Percentiles rank a stretch among this genome's conserved stretches.
phyloP scores from a whole-genome alignment of 2,329 filamentous ascomycete genomes.

The Neonectria magnoliae region DNA sequence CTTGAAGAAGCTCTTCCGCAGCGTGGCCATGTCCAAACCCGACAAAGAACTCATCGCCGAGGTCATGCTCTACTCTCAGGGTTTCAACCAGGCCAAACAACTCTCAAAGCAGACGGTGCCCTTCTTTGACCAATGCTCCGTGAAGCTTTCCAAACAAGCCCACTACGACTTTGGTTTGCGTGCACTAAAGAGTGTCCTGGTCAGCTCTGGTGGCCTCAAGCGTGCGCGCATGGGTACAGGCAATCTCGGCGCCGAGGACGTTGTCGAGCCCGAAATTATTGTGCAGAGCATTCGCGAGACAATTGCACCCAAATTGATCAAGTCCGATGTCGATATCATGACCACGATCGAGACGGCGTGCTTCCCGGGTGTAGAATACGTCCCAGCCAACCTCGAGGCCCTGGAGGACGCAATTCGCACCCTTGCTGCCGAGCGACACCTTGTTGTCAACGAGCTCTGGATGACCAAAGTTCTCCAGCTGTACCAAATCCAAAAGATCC shows the following conservation, averaged over 20 bases:
- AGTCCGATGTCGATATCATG: slow-evolving; percentile 90
- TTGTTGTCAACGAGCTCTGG: slow-evolving; percentile 94
- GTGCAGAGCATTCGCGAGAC: slow-evolving; percentile 98
- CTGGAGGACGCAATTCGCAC: slow-evolving; percentile 84
- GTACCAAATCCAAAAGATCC: slow-evolving; percentile 97
- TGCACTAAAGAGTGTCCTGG: slow-evolving; percentile 97
- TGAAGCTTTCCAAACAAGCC: slow-evolving; percentile 88
- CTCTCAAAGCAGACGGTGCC: slow-evolving; percentile 96
- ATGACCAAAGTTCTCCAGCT: slow-evolving; percentile 97
- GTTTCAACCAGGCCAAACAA: slow-evolving; percentile 95
- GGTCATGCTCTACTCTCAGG: slow-evolving; percentile 99
- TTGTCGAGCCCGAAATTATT: slow-evolving; percentile 95
- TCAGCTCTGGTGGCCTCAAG: slow-evolving; percentile 97
- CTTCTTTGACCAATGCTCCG: slow-evolving; percentile 93
- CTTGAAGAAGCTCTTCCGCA: slow-evolving; percentile 98
- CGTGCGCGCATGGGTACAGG: slow-evolving; percentile 76
- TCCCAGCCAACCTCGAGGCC: slow-evolving; percentile 84
- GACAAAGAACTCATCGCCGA: slow-evolving; percentile 99
- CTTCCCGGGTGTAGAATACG: slow-evolving; percentile 93
- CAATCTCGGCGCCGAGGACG: slow-evolving; percentile 70
- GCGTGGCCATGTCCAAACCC: slow-evolving; percentile 99
- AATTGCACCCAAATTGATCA: slow-evolving; percentile 96
- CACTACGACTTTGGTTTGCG: slow-evolving; percentile 99
- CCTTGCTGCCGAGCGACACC: slow-evolving; percentile 84
- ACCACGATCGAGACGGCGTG: slow-evolving; percentile 81